A percentile compares a stretch with the other conserved stretches of the same genome.
phyloP scores from a whole-genome alignment of 106 monocot species.

The Dendrobium officinale region DNA sequence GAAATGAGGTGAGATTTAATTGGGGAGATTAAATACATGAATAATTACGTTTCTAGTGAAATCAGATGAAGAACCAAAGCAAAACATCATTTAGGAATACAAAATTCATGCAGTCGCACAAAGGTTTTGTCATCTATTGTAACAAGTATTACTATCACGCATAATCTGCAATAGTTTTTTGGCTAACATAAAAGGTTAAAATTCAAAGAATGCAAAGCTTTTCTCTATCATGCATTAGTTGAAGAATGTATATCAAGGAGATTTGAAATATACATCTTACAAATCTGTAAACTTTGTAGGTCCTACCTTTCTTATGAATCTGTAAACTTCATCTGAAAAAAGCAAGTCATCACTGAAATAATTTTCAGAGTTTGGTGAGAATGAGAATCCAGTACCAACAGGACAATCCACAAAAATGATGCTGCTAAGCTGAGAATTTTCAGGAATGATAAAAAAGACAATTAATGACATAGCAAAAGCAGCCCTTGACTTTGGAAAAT shows the following conservation, averaged over 20 bases:
- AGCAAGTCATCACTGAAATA: not conserved
- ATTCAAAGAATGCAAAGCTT: not conserved
- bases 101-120: not conserved
- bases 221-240: not conserved
- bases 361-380: not conserved
- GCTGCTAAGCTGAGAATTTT: not conserved
- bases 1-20: not conserved
- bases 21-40: not conserved
- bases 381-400: slow-evolving; percentile 4
- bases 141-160: not conserved
- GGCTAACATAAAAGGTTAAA: not conserved
- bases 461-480: not conserved
- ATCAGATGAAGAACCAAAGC: not conserved
- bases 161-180: not conserved
- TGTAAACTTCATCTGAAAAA: slow-evolving; percentile 2
- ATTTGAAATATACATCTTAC: not conserved
- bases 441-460: not conserved
- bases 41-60: not conserved
- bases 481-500: not conserved
- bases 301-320: slow-evolving; percentile 3
- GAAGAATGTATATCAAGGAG: not conserved
- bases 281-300: not conserved
- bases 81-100: not conserved
- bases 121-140: not conserved
- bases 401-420: slow-evolving; percentile 2